Conservation (phyloP, 805 yeast genomes). For the Clavispora fructus region DNA sequence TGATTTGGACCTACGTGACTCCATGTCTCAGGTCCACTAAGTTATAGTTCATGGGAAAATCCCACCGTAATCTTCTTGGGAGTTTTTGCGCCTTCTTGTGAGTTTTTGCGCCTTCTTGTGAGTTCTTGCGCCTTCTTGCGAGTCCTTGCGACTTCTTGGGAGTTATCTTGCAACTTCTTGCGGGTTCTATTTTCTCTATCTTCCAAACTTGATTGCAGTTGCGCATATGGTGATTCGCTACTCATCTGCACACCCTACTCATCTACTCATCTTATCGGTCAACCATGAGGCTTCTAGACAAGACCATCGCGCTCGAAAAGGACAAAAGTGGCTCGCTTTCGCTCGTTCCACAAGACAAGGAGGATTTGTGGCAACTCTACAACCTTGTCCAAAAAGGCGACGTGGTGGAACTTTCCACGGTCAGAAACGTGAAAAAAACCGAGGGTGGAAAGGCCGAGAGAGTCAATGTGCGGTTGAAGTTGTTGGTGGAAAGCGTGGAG, state of each 20-base stretch:
- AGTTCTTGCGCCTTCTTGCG: no score
- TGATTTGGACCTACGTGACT: no score
- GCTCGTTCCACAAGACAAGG: conserved; percentile 78
- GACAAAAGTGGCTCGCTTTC: conserved; percentile 63
- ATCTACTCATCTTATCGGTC: neutral
- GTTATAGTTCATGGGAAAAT: no score
- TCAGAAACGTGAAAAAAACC: conserved; percentile 51
- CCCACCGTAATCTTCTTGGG: no score
- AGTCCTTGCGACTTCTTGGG: no score
- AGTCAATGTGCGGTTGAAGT: conserved; percentile 38
- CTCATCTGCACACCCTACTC: neutral
- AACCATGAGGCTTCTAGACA: conserved; percentile 15
- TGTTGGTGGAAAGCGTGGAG: conserved; percentile 65
- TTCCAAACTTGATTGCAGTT: neutral
- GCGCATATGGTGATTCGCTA: neutral
- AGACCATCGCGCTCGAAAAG: conserved; percentile 25
- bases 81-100: no score
- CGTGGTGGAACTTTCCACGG: conserved; percentile 62
- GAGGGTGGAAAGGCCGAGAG: conserved; percentile 47
- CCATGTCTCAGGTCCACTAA: no score
- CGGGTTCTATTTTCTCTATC: no score
- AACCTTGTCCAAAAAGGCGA: conserved; percentile 77
- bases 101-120: no score
- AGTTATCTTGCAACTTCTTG: no score
- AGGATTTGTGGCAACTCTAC: conserved; percentile 85